Evolutionary conservation across 169 alveolate genomes (phyloP).

Genomic region (Pseudocohnilembus persalinus): DNA sequence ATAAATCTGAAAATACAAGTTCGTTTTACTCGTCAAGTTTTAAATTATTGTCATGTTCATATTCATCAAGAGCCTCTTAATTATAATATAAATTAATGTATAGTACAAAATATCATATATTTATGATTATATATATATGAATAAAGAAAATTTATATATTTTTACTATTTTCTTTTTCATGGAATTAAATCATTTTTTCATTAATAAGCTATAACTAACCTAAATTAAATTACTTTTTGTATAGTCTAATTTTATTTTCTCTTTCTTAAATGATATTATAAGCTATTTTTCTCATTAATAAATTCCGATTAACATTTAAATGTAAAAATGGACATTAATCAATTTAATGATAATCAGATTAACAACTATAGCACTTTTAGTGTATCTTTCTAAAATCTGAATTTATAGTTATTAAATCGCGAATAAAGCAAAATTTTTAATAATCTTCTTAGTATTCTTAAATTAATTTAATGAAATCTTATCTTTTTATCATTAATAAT

Average conservation of each 20-base stretch:
- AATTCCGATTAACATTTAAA: neutral
- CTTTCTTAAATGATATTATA: neutral
- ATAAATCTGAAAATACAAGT: too few species aligned
- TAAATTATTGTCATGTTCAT: neutral
- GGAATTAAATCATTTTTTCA: neutral
- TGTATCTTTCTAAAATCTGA: neutral
- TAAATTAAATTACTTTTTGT: too few species aligned
- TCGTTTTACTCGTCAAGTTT: neutral
- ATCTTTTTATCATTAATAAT: conserved; percentile 3
- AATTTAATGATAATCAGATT: neutral
- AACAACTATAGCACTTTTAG: neutral
- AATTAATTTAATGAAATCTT: neutral
- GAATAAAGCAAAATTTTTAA: neutral
- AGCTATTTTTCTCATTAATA: neutral
- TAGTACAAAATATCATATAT: neutral
- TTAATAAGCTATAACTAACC: too few species aligned
- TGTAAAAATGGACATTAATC: conserved; percentile 11
- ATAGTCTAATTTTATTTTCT: neutral
- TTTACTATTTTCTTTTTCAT: neutral
- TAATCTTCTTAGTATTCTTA: neutral
- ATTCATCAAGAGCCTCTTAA: neutral
- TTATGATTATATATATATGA: neutral
- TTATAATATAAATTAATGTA: too few species aligned
- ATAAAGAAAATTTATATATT: too few species aligned
- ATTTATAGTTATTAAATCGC: neutral